Evolutionary conservation across 2,329 filamentous ascomycete species (phyloP).

Genomic region (Fusarium luffae): DNA sequence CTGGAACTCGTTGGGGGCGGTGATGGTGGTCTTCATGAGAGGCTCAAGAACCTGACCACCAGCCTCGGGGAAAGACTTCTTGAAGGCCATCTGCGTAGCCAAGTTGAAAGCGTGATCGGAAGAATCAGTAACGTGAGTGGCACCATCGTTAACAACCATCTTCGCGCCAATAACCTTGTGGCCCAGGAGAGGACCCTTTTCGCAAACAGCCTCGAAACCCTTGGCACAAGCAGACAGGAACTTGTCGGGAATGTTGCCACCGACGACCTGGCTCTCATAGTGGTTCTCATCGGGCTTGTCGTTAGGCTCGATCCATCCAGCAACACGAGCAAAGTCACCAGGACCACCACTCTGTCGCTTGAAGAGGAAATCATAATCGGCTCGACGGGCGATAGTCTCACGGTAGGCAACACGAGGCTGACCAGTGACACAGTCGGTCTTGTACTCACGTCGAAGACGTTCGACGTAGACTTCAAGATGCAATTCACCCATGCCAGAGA

Average conservation of each 20-base stretch:
- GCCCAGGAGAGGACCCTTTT: constrained; percentile 89
- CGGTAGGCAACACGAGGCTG: constrained; percentile 97
- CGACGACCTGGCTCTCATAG: constrained; percentile 88
- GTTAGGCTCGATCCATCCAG: constrained; percentile 90
- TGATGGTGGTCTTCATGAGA: constrained; percentile 98
- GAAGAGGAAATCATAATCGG: constrained; percentile 91
- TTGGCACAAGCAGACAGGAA: constrained; percentile 95
- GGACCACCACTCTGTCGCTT: constrained; percentile 96
- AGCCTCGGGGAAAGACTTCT: constrained; percentile 86
- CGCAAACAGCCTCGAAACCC: constrained; percentile 85
- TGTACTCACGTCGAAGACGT: constrained; percentile 96
- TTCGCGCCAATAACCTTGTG: constrained; percentile 89
- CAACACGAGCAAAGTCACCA: constrained; percentile 93
- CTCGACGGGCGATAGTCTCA: constrained; percentile 84
- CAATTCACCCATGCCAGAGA: constrained; percentile 97
- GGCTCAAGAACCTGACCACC: constrained; percentile 90
- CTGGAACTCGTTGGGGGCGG: constrained; percentile 96
- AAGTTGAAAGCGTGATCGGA: constrained; percentile 96
- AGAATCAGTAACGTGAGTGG: constrained; percentile 97
- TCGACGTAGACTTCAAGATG: constrained; percentile 98
- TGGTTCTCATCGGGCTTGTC: constrained; percentile 77
- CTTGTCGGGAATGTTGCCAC: constrained; percentile 94
- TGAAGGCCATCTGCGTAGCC: constrained; percentile 95
- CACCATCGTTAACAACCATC: constrained; percentile 96
- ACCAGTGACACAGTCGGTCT: constrained; percentile 93